Conservation (phyloP, 1,284 basidiomycete species). For the Ceratobasidium sp. region DNA sequence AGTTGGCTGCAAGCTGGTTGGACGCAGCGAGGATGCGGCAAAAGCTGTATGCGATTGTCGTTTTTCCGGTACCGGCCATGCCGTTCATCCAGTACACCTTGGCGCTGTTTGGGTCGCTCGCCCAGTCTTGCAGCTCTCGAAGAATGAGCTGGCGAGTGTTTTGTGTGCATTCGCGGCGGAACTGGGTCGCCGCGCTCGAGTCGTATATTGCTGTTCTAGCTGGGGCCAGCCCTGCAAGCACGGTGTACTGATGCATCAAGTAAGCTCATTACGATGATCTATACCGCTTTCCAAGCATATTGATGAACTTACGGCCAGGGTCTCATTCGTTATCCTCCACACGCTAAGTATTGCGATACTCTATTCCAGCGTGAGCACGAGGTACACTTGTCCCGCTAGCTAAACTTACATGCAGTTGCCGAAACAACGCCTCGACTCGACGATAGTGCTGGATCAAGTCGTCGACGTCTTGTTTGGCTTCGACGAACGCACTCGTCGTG, state of each 20-base stretch:
- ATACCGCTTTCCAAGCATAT: not conserved
- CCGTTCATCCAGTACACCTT: slow-evolving; percentile 29
- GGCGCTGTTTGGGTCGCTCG: not conserved
- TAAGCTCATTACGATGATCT: too few relatives aligned
- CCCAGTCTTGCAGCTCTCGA: not conserved
- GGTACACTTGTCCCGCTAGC: too few relatives aligned
- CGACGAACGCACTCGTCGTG: not conserved
- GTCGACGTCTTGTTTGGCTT: not conserved
- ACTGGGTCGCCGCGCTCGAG: not conserved
- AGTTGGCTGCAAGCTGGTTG: slow-evolving; percentile 20
- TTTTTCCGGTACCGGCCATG: slow-evolving; percentile 22
- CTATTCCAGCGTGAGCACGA: not conserved
- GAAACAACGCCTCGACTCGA: not conserved
- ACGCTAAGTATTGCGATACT: not conserved
- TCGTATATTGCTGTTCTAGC: not conserved
- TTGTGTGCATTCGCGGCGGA: slow-evolving; percentile 9
- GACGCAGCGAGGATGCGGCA: not conserved
- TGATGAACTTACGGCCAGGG: not conserved
- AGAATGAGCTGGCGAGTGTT: slow-evolving; percentile 11
- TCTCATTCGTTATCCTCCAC: not conserved
- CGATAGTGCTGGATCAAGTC: not conserved
- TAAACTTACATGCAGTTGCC: slow-evolving; percentile 7
- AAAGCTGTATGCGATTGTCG: slow-evolving; percentile 29
- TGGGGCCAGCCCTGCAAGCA: not conserved
- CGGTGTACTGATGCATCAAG: not conserved